Conservation (phyloP, 768 basidiomycete species). For the Pisolithus tinctorius region DNA sequence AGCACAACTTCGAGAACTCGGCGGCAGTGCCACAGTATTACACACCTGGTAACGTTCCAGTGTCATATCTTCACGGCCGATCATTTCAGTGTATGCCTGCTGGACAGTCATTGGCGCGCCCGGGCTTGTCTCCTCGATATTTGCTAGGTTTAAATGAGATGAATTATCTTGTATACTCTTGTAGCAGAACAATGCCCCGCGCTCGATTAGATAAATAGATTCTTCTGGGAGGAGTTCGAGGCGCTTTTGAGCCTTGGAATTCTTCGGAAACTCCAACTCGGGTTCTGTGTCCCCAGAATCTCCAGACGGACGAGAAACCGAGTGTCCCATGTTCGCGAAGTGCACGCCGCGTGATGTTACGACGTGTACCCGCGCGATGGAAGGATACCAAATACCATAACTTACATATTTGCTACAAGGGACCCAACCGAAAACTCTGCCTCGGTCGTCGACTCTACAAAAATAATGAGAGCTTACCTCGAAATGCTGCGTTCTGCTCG, state of each 20-base stretch:
- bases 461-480: slow-evolving; percentile 41
- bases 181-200: slow-evolving; percentile 85
- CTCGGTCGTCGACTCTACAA: neutral
- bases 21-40: slow-evolving; percentile 7
- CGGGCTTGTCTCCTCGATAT: slow-evolving; percentile 33
- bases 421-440: neutral
- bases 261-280: neutral
- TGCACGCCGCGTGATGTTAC: slow-evolving; percentile 76
- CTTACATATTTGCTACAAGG: slow-evolving; percentile 66
- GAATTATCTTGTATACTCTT: slow-evolving; percentile 37
- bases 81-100: slow-evolving; percentile 82
- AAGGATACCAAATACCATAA: slow-evolving; percentile 75
- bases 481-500: slow-evolving; percentile 66
- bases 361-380: slow-evolving; percentile 56
- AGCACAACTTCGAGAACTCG: neutral
- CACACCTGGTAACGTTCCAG: slow-evolving; percentile 83
- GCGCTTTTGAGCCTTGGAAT: slow-evolving; percentile 47
- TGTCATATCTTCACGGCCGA: slow-evolving; percentile 70
- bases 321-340: slow-evolving; percentile 77
- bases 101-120: slow-evolving; percentile 87
- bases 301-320: slow-evolving; percentile 43
- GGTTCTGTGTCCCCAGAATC: slow-evolving; percentile 25
- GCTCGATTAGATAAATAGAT: slow-evolving; percentile 86
- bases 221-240: slow-evolving; percentile 93
- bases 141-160: slow-evolving; percentile 5